These are phyloP conservation scores for Scheffersomyces lignosus DNA, from an alignment of 805 yeast species.

Conservation along the genomic window DNA sequence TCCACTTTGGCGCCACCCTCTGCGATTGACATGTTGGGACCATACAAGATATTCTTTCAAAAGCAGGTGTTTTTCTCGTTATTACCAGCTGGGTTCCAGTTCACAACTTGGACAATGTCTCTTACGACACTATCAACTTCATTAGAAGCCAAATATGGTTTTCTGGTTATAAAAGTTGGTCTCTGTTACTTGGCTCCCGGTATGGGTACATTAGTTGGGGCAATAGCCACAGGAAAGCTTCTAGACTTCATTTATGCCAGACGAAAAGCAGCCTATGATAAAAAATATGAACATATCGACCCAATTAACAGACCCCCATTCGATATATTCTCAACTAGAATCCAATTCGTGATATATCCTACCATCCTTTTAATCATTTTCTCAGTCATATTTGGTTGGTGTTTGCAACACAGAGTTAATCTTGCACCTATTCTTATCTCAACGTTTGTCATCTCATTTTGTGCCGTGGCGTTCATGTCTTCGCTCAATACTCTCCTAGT, in stretches of 20 bases:
- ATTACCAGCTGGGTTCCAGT: slow-evolving; percentile 61
- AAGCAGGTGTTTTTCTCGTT: slow-evolving; percentile 50
- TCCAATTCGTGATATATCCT: slow-evolving; percentile 44
- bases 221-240: slow-evolving; percentile 56
- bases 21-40: slow-evolving; percentile 12
- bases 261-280: slow-evolving; percentile 19
- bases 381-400: slow-evolving; percentile 70
- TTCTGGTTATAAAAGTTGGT: slow-evolving; percentile 60
- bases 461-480: slow-evolving; percentile 57
- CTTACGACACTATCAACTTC: slow-evolving; percentile 64
- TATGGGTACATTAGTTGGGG: slow-evolving; percentile 59
- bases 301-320: slow-evolving; percentile 30
- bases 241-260: slow-evolving; percentile 52
- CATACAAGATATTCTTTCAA: slow-evolving; percentile 44
- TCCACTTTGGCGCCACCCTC: slow-evolving; percentile 2
- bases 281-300: slow-evolving; percentile 20
- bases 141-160: slow-evolving; percentile 49
- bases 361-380: slow-evolving; percentile 41
- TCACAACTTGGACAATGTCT: slow-evolving; percentile 68
- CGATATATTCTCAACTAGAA: slow-evolving; percentile 55
- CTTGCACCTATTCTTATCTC: slow-evolving; percentile 60
- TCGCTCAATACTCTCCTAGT: slow-evolving; percentile 65
- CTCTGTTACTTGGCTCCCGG: slow-evolving; percentile 79
- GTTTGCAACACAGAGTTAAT: slow-evolving; percentile 48
- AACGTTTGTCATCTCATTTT: slow-evolving; percentile 56